Evolutionary conservation across 306 rosid species (phyloP), one percentile per base, ranked within the genome.

Genomic region (Hippophae tibetana): DNA sequence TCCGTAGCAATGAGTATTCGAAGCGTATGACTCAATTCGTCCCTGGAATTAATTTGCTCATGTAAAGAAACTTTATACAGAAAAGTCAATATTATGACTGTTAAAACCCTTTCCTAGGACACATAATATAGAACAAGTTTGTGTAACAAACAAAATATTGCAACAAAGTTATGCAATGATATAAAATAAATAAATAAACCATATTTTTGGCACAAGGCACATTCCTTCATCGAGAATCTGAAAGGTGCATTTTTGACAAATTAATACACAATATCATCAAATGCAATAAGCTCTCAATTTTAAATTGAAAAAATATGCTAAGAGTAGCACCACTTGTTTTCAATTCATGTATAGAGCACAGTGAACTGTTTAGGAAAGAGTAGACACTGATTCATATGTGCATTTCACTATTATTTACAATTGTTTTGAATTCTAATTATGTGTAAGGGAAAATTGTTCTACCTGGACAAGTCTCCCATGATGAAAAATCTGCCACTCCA

Each of bases 1-100:
- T 92, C 98, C 5, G 98, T 87, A 7, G 98, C 98, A 43, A 92
- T 85, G 14, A 92, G 96, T 54, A 92, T 53, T 52, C 95, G 95
- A 38, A 92, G 74, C 0, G 93, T 87, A 72, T 81, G 56, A 58
- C 71, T 75, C 5, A 66, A 46, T 57, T 82, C 89, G n/a, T 68
- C 98, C 87, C 90, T 85, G 60, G 63, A 13, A 56, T 11, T 55
- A 26, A 12, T n/a, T 52, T 42, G 53, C 41, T 31, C 1, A 18
- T 18, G 23, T 18, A 51, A 42, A 25, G 6, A 26, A 45, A 14
- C 2, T 23, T 47, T 64, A 51, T 38, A 11, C 13, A 43, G 12
- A 9, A 43, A 48, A 7, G 53, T 49, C 55, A 25, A 4, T 25
- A 45, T 14, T 50, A 58, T 13, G 38, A 31, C 38, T 31, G 38